Evolutionary conservation across 2,329 filamentous ascomycete genomes (phyloP).

Genomic region (Herpotrichia juniperi): DNA sequence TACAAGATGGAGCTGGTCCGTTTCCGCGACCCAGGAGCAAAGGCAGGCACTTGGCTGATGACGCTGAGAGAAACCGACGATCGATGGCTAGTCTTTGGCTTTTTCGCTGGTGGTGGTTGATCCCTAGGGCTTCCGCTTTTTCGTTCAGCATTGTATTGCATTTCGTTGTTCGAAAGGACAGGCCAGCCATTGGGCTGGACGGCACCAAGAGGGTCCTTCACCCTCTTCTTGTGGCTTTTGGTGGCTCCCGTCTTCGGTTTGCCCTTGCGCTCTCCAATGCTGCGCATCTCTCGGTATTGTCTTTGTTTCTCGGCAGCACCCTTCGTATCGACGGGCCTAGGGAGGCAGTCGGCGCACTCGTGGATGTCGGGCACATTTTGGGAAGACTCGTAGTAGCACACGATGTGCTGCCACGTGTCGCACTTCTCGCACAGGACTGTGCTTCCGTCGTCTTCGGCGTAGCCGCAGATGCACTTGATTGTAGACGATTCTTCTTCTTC

Average conservation of each 20-base stretch:
- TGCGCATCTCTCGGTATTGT: slow-evolving; percentile 64
- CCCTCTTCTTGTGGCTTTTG: slow-evolving; percentile 88
- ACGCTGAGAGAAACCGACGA: slow-evolving; percentile 76
- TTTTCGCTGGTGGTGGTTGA: slow-evolving; percentile 71
- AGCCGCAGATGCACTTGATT: slow-evolving; percentile 97
- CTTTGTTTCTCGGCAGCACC: slow-evolving; percentile 76
- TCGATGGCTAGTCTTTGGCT: slow-evolving; percentile 81
- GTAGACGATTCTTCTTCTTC: slow-evolving; percentile 82
- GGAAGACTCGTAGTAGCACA: slow-evolving; percentile 86
- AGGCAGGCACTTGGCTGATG: slow-evolving; percentile 68
- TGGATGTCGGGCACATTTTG: slow-evolving; percentile 77
- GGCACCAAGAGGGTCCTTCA: slow-evolving; percentile 67
- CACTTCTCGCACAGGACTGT: slow-evolving; percentile 96
- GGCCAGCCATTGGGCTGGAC: slow-evolving; percentile 71
- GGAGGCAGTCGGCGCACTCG: slow-evolving; percentile 87
- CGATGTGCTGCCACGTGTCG: slow-evolving; percentile 98
- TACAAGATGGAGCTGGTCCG: slow-evolving; percentile 62
- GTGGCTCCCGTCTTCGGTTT: slow-evolving; percentile 75
- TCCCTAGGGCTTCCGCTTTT: slow-evolving; percentile 59
- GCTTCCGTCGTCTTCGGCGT: slow-evolving; percentile 92
- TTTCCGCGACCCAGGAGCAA: slow-evolving; percentile 67
- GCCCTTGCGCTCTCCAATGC: slow-evolving; percentile 67
- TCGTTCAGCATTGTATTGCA: slow-evolving; percentile 52
- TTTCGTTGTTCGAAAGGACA: slow-evolving; percentile 63
- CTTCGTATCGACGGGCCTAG: slow-evolving; percentile 73